These are phyloP conservation scores for Colletotrichum scovillei DNA, from an alignment of 2,329 filamentous ascomycete genomes.

Conservation along the genomic window DNA sequence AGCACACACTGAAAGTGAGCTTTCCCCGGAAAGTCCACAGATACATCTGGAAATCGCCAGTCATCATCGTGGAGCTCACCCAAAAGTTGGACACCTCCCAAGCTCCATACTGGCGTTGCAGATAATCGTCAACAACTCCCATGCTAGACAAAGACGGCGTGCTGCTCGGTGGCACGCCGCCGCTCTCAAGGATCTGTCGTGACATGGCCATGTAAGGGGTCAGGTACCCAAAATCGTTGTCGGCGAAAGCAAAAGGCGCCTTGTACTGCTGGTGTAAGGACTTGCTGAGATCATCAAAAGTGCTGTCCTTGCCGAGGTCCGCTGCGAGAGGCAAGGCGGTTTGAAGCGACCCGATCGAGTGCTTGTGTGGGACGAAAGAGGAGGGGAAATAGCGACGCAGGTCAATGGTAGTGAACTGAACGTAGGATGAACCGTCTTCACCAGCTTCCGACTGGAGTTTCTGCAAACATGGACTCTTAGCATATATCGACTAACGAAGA, in stretches of 20 bases:
- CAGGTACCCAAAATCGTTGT: not conserved
- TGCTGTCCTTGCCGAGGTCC: not conserved
- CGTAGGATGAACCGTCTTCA: not conserved
- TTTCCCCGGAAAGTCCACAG: not conserved
- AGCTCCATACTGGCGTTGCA: not conserved
- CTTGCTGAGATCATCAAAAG: not conserved
- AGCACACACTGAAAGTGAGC: not conserved
- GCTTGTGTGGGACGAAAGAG: not conserved
- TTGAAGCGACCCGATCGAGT: not conserved
- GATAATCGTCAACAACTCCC: not conserved
- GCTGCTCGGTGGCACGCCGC: not conserved
- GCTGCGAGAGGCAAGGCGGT: not conserved
- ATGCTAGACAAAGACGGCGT: not conserved
- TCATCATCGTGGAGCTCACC: slow-evolving; percentile 1
- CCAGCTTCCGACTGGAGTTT: not conserved
- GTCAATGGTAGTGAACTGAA: not conserved
- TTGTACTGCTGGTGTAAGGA: not conserved
- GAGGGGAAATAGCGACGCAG: not conserved
- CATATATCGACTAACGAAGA: not conserved
- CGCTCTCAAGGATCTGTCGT: not conserved
- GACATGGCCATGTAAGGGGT: not conserved
- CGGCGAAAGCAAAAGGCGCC: not conserved
- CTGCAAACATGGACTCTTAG: not conserved
- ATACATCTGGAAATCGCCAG: slow-evolving; percentile 1
- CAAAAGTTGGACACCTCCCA: not conserved